Percentiles rank a stretch among this genome's conserved stretches.
Evolutionary conservation across 306 rosid species (phyloP).

Genomic region (Acacia confusa): DNA sequence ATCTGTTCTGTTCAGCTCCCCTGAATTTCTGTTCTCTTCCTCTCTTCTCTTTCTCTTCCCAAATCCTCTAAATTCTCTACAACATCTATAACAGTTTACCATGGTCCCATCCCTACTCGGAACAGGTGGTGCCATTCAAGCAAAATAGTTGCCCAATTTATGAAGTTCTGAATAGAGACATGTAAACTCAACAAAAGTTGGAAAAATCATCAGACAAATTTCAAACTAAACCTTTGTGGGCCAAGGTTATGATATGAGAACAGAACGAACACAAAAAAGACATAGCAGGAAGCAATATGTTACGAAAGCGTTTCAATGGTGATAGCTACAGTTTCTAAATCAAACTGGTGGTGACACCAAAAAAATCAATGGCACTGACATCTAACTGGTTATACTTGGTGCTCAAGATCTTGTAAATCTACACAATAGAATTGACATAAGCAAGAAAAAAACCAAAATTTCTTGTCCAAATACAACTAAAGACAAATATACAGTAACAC

Average conservation of each 20-base stretch:
- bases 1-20: too few relatives aligned
- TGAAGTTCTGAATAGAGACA: slow-evolving; percentile 22
- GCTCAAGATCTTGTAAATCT: background rate
- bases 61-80: too few relatives aligned
- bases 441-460: background rate
- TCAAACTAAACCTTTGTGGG: background rate
- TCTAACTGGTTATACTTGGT: slow-evolving; percentile 8
- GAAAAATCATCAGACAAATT: background rate
- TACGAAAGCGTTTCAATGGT: slow-evolving; percentile 7
- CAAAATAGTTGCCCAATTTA: slow-evolving; percentile 7
- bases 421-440: background rate
- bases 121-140: slow-evolving; percentile 8
- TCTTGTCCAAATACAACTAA: background rate
- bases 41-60: too few relatives aligned
- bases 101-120: slow-evolving; percentile 6
- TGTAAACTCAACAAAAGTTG: background rate
- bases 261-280: background rate
- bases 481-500: slow-evolving; percentile 22
- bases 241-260: background rate
- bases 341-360: slow-evolving; percentile 1
- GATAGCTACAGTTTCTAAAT: slow-evolving; percentile 18
- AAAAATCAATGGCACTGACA: slow-evolving; percentile 1
- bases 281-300: slow-evolving; percentile 7
- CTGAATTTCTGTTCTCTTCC: too few relatives aligned
- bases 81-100: too few relatives aligned